Evolutionary conservation across 2,329 filamentous ascomycete species (phyloP), one percentile per base, ranked within the genome.

Genomic region (Alternaria panax): DNA sequence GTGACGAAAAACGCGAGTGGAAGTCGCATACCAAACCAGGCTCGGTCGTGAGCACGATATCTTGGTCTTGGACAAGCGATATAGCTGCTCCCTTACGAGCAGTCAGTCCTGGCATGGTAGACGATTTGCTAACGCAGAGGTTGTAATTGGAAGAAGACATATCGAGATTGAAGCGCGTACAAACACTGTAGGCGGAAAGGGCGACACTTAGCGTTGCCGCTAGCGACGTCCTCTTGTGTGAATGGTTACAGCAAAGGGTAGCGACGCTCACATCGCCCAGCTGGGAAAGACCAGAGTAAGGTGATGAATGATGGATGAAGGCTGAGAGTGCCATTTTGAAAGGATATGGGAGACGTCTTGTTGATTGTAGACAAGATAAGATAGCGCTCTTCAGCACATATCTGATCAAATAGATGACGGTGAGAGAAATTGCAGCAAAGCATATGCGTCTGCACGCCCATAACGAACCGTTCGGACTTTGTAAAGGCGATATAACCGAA

Each of bases 171-270:
- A 30, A 30, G 11, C 34, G 28, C 38, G 25, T 34, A 46, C 25
- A 48, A 52, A 32, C n/a, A 32, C 24, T 18, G 46, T 45, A 34
- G 16, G 12, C 42, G 51, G 32, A 51, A 46, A 30, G 54, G 36
- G 59, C 54, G 48, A 36, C 7, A 12, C 51, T 59, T 62, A 41
- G 54, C 54, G 40, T 58, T 51, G 51, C 54, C 51, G 55, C 54
- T 59, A 62, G 38, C 27, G 27, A 56, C 53, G 25, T 14, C 27
- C 40, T 34, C 30, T 3, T 14, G 7, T 34, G 30, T 34, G 24
- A 45, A 14, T 42, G 27, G 45, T 18, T 41, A 24, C 14, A 40
- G 7, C 24, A 34, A 30, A 48, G n/a, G 22, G 24, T 6, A 47
- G n/a, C 24, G 16, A 40, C 1, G 32, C 25, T 20, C 3, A 36